These are phyloP conservation scores for Senna tora DNA, from an alignment of 306 rosid genomes.

Conservation along the genomic window DNA sequence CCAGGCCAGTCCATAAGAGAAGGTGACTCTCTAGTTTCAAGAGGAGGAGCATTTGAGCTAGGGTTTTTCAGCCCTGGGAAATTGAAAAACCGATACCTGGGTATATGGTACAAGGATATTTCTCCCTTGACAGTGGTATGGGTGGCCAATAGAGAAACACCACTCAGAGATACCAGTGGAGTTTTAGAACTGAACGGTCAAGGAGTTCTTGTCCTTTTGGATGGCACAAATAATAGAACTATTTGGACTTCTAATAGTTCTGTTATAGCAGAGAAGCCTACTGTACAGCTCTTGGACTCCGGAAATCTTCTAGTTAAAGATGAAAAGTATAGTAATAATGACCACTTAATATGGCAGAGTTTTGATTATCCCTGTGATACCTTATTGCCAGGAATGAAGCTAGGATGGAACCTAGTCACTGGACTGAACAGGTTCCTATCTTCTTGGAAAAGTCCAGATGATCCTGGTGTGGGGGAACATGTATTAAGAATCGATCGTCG, in stretches of 20 bases:
- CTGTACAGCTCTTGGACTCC: constrained; percentile 2
- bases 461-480: constrained; percentile 35
- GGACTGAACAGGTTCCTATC: constrained; percentile 21
- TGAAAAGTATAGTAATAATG: not conserved
- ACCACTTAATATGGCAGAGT: constrained; percentile 33
- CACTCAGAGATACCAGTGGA: not conserved
- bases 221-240: constrained; percentile 4
- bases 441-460: constrained; percentile 37
- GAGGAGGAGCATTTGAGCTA: not conserved
- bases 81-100: constrained; percentile 24
- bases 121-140: constrained; percentile 32
- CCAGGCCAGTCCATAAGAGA: not conserved
- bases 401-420: constrained; percentile 35
- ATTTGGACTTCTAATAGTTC: constrained; percentile 29
- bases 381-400: constrained; percentile 34
- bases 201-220: constrained; percentile 17
- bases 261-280: not conserved
- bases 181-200: not conserved
- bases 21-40: constrained; percentile 33
- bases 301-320: constrained; percentile 26
- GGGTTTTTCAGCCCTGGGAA: constrained; percentile 38
- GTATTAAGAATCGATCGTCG: not conserved
- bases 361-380: constrained; percentile 38
- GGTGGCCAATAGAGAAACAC: constrained; percentile 38
- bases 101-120: constrained; percentile 31